These are phyloP conservation scores for Toxoplasma gondii DNA, from an alignment of 169 alveolate genomes.

Conservation along the genomic window DNA sequence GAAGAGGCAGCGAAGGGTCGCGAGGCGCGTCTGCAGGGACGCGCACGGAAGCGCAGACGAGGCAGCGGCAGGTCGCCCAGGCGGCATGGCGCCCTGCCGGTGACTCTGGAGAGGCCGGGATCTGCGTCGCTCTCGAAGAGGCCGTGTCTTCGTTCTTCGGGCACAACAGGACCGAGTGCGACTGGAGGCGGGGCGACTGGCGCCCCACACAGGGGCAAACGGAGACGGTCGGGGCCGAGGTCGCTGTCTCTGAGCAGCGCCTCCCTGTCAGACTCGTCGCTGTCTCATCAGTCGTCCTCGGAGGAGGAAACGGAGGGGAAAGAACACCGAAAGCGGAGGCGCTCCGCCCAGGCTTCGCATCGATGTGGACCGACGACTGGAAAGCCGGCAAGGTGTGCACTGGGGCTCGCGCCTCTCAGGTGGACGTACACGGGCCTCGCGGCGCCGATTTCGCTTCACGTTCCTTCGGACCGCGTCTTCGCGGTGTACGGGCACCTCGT, in stretches of 20 bases:
- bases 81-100: neutral
- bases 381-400: neutral
- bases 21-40: neutral
- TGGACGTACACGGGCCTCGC: constrained; percentile 62
- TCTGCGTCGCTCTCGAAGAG: neutral
- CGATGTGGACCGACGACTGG: neutral
- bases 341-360: neutral
- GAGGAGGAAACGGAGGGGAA: neutral
- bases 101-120: neutral
- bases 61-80: neutral
- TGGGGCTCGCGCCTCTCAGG: neutral
- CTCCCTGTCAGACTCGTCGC: neutral
- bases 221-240: neutral
- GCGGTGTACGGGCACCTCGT: constrained; percentile 67
- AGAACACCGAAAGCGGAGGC: neutral
- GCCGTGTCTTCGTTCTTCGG: neutral
- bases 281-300: neutral
- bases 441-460: constrained; percentile 27
- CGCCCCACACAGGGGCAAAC: neutral
- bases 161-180: neutral
- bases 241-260: neutral
- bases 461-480: neutral
- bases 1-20: neutral
- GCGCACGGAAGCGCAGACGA: neutral
- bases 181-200: neutral